Conservation (phyloP, 2,329 filamentous ascomycete genomes). For the Stagonosporopsis cucurbitacearum region DNA sequence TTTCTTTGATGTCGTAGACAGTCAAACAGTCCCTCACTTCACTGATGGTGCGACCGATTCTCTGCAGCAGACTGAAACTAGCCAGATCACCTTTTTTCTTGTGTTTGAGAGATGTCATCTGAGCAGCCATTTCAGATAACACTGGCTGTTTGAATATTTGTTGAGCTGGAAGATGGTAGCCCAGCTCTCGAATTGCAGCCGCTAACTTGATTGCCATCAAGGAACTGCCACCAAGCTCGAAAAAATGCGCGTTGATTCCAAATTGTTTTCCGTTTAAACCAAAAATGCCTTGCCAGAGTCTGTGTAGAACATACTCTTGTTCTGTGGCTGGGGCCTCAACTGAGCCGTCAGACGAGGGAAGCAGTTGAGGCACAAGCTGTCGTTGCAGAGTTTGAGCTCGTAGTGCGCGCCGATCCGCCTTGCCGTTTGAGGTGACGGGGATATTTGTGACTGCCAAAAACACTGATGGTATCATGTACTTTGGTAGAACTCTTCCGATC, state of each 20-base stretch:
- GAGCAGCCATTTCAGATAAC: constrained; percentile 1
- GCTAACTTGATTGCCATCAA: constrained; percentile 2
- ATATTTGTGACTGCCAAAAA: constrained; percentile 2
- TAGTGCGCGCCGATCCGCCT: not conserved
- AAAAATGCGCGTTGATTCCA: constrained; percentile 4
- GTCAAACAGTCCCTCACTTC: too few species aligned
- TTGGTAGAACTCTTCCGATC: not conserved
- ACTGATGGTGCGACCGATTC: too few species aligned
- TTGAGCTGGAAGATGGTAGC: constrained; percentile 9
- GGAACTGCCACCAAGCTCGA: constrained; percentile 9
- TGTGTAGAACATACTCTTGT: not conserved
- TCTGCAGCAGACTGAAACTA: too few species aligned
- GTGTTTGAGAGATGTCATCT: not conserved
- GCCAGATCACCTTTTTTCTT: not conserved
- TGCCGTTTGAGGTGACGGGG: constrained; percentile 4
- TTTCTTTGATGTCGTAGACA: not conserved
- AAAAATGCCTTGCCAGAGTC: not conserved
- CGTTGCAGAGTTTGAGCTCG: not conserved
- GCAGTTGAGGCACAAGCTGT: too few species aligned
- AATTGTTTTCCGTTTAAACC: not conserved
- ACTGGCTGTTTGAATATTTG: constrained; percentile 7
- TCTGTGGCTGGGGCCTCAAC: not conserved
- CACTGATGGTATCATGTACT: constrained; percentile 8
- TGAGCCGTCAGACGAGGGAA: not conserved
- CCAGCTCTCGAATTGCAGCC: not conserved